phyloP scores from a whole-genome alignment of 129 eudicot genomes.

The Rutidosis leptorrhynchoides region DNA sequence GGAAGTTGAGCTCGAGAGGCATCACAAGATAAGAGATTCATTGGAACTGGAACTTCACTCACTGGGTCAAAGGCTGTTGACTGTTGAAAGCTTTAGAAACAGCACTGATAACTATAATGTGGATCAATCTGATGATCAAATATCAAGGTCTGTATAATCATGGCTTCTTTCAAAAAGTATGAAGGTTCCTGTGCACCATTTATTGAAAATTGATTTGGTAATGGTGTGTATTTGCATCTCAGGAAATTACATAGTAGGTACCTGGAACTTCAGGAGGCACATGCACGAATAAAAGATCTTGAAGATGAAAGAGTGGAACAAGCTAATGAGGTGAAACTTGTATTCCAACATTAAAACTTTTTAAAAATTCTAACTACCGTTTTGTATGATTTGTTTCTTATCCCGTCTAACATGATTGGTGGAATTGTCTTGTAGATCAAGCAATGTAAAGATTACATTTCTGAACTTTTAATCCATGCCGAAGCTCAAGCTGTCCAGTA shows the following conservation, averaged over 20 bases:
- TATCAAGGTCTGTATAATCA: conserved; percentile 47
- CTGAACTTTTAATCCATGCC: conserved; percentile 76
- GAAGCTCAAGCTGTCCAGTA: conserved; percentile 87
- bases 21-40: conserved; percentile 54
- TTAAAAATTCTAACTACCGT: not conserved
- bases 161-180: conserved; percentile 2
- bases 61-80: conserved; percentile 53
- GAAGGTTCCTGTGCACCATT: conserved; percentile 12
- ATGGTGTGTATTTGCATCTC: conserved; percentile 18
- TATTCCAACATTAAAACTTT: not conserved
- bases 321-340: conserved; percentile 49
- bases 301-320: conserved; percentile 60
- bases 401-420: conserved; percentile 5
- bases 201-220: not conserved
- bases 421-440: conserved; percentile 48
- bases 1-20: conserved; percentile 74
- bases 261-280: conserved; percentile 53
- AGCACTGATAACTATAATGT: conserved; percentile 27
- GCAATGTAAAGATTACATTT: conserved; percentile 56
- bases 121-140: conserved; percentile 43
- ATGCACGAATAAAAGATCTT: conserved; percentile 47
- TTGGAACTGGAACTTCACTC: conserved; percentile 61
- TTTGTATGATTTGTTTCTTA: conserved; percentile 8
- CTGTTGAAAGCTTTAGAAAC: conserved; percentile 55
- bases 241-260: conserved; percentile 48